Conservation (phyloP, 306 rosid species). For the Abrus precatorius region DNA sequence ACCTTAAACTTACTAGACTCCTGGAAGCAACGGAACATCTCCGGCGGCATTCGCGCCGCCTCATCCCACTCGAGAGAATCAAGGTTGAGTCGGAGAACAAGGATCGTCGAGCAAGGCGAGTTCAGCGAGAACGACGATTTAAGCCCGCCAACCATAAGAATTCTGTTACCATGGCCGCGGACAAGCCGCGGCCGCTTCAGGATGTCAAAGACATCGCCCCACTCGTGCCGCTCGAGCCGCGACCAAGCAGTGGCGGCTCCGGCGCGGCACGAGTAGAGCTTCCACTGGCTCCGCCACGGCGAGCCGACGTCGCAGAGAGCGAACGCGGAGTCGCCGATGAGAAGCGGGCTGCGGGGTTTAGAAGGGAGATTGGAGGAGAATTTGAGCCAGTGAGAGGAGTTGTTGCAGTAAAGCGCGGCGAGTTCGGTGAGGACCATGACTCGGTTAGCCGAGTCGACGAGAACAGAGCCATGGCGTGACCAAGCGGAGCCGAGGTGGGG, state of each 20-base stretch:
- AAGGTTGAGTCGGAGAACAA: slow-evolving; percentile 76
- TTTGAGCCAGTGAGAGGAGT: slow-evolving; percentile 58
- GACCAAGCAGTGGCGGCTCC: slow-evolving; percentile 58
- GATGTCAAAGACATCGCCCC: slow-evolving; percentile 95
- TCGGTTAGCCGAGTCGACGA: slow-evolving; percentile 70
- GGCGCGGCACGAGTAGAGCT: slow-evolving; percentile 69
- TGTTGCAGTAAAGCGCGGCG: slow-evolving; percentile 74
- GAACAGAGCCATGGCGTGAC: slow-evolving; percentile 91
- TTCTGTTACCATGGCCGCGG: slow-evolving; percentile 61
- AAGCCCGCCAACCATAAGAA: slow-evolving; percentile 88
- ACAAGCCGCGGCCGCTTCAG: slow-evolving; percentile 82
- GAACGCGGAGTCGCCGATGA: slow-evolving; percentile 68
- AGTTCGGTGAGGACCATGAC: slow-evolving; percentile 91
- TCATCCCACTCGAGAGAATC: slow-evolving; percentile 84
- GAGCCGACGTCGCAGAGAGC: slow-evolving; percentile 95
- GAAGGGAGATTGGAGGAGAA: slow-evolving; percentile 86
- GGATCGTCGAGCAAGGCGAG: slow-evolving; percentile 79
- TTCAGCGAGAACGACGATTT: slow-evolving; percentile 78
- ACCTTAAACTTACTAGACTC: slow-evolving; percentile 87
- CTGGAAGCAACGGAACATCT: slow-evolving; percentile 79
- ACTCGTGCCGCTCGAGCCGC: slow-evolving; percentile 70
- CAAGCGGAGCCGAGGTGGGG: slow-evolving; percentile 96
- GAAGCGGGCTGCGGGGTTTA: slow-evolving; percentile 88
- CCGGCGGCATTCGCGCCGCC: slow-evolving; percentile 85
- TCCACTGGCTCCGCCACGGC: slow-evolving; percentile 93